Percentiles rank a stretch among this genome's conserved stretches.
Conservation (phyloP, 345 rosid genomes). For the Passiflora organensis region DNA sequence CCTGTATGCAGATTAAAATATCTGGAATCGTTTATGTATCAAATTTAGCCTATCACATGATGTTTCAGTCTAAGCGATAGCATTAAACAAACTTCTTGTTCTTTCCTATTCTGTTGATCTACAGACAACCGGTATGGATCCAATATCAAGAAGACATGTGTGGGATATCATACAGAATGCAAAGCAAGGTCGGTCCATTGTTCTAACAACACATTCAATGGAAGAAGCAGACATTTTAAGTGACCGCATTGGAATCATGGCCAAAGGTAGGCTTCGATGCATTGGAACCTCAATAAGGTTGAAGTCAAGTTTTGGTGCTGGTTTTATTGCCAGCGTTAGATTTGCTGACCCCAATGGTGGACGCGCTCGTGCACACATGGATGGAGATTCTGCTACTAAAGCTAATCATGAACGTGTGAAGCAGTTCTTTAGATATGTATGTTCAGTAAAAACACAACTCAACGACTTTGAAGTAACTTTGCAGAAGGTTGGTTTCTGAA, state of each 20-base stretch:
- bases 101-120: conserved; percentile 2
- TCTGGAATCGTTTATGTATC: not conserved
- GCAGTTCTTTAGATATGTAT: conserved; percentile 67
- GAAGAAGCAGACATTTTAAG: conserved; percentile 91
- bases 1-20: conserved; percentile 43
- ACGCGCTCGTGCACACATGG: conserved; percentile 32
- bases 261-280: conserved; percentile 90
- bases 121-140: conserved; percentile 97
- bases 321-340: conserved; percentile 74
- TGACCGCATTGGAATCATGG: conserved; percentile 92
- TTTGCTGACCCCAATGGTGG: conserved; percentile 44
- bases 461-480: conserved; percentile 1
- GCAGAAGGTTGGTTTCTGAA: conserved; percentile 6
- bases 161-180: conserved; percentile 88
- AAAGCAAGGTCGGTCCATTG: conserved; percentile 78
- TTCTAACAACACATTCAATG: conserved; percentile 90
- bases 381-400: conserved; percentile 19
- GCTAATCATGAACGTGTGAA: conserved; percentile 45
- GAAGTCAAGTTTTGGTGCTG: conserved; percentile 85
- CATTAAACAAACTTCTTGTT: not conserved
- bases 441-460: conserved; percentile 18
- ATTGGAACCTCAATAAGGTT: conserved; percentile 82
- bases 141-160: conserved; percentile 86
- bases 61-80: too few relatives aligned
- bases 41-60: not conserved